Evolutionary conservation across 179 eudicot genomes (phyloP).

Genomic region (Spergularia azorica): DNA sequence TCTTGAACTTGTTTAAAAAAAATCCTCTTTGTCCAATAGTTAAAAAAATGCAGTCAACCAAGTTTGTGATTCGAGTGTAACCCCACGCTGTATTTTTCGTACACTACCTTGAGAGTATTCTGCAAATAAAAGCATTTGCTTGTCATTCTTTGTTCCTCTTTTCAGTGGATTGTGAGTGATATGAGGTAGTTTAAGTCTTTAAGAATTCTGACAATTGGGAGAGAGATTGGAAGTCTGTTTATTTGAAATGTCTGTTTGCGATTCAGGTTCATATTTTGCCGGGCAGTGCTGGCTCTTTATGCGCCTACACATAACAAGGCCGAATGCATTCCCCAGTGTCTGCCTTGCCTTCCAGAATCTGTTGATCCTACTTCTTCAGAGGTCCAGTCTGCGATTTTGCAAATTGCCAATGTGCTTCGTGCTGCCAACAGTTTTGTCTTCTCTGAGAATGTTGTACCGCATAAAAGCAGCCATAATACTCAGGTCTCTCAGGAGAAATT

Average conservation of each 20-base stretch:
- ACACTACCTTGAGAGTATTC: too few relatives aligned
- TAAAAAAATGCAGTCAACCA: neutral
- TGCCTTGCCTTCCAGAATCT: slow-evolving; percentile 73
- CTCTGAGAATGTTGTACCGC: slow-evolving; percentile 30
- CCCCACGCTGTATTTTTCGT: too few relatives aligned
- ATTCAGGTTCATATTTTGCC: slow-evolving; percentile 76
- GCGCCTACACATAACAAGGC: slow-evolving; percentile 52
- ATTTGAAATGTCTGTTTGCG: neutral
- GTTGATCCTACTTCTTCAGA: slow-evolving; percentile 50
- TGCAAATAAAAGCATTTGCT: too few relatives aligned
- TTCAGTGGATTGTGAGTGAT: too few relatives aligned
- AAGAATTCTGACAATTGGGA: neutral
- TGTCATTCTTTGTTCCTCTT: too few relatives aligned
- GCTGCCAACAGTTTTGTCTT: slow-evolving; percentile 49
- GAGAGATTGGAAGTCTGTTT: neutral
- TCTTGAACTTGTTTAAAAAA: neutral
- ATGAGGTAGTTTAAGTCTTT: neutral
- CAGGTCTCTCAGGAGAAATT: neutral
- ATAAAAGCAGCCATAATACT: slow-evolving; percentile 17
- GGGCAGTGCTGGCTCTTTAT: slow-evolving; percentile 64
- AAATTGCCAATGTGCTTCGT: slow-evolving; percentile 58
- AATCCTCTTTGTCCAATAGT: neutral
- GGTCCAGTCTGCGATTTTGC: slow-evolving; percentile 47
- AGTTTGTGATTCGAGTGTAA: neutral
- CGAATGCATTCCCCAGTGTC: slow-evolving; percentile 69